Percentiles rank a stretch among this genome's conserved stretches.
These are phyloP conservation scores for Coemansia sp. DNA, from an alignment of 192 early-diverging fungal species.

Conservation along the genomic window DNA sequence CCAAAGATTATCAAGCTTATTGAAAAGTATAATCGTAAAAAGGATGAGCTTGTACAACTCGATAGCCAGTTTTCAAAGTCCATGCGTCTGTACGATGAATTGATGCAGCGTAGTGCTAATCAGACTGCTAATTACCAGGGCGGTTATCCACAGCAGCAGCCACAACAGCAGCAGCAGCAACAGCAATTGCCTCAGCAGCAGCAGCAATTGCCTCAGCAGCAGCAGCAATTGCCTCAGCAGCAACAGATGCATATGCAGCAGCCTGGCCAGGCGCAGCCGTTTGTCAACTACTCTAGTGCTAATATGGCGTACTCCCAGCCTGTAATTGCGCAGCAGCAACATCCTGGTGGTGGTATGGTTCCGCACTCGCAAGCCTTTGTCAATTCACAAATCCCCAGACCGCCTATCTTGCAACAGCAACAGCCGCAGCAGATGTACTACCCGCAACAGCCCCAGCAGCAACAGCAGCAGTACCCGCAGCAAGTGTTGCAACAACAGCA, in stretches of 20 bases:
- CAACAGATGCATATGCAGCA: constrained; percentile 3
- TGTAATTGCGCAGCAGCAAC: constrained; percentile 1
- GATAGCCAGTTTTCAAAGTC: constrained; percentile 41
- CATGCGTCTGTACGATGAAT: constrained; percentile 42
- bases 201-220: constrained; percentile 11
- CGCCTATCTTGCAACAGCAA: neutral
- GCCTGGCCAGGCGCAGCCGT: constrained; percentile 2
- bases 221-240: constrained; percentile 12
- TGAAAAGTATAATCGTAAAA: constrained; percentile 79
- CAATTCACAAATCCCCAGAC: neutral
- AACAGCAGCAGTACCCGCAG: constrained; percentile 13
- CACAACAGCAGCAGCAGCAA: neutral
- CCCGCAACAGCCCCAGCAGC: constrained; percentile 17
- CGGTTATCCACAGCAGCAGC: constrained; percentile 10
- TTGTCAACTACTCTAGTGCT: constrained; percentile 6
- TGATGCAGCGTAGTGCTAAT: constrained; percentile 35
- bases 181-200: constrained; percentile 2
- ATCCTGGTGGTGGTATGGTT: too few species aligned
- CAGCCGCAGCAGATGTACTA: constrained; percentile 13
- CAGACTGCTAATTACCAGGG: constrained; percentile 17
- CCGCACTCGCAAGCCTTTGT: too few species aligned
- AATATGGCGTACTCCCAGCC: constrained; percentile 15
- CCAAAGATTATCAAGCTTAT: constrained; percentile 85
- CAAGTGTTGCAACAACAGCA: constrained; percentile 14
- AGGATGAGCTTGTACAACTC: constrained; percentile 58